Conservation (phyloP, 148 eudicot species). For the Persicaria maculosa region DNA sequence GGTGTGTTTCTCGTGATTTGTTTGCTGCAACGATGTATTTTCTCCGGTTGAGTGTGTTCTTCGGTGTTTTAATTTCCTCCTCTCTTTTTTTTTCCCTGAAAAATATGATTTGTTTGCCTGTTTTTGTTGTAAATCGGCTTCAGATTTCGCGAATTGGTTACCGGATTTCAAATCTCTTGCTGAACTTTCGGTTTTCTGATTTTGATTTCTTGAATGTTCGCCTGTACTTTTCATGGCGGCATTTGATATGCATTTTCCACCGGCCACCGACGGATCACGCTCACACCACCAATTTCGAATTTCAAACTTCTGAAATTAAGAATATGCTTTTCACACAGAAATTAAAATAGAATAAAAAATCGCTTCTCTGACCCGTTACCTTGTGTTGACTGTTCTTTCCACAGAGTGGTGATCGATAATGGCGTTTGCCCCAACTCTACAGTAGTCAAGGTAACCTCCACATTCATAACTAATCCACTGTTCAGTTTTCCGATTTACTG, state of each 20-base stretch:
- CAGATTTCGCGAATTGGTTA: too few species aligned
- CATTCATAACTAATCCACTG: neutral
- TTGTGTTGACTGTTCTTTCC: slow-evolving; percentile 2
- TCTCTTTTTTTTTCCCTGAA: neutral
- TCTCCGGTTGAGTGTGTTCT: neutral
- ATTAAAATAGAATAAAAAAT: too few species aligned
- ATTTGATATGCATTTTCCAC: neutral
- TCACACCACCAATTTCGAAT: slow-evolving; percentile 5
- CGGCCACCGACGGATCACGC: neutral
- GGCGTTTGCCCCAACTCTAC: slow-evolving; percentile 66
- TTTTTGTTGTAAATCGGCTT: too few species aligned
- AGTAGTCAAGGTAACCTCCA: slow-evolving; percentile 59
- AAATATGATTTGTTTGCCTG: neutral
- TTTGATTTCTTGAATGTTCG: neutral
- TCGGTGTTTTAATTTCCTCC: neutral
- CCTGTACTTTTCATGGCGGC: neutral
- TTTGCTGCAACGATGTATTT: too few species aligned
- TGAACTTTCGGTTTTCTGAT: neutral
- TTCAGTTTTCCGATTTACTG: neutral
- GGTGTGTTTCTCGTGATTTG: slow-evolving; percentile 28
- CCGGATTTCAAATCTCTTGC: neutral
- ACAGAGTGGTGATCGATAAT: slow-evolving; percentile 88
- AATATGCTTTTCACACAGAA: neutral
- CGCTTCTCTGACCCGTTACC: slow-evolving; percentile 7
- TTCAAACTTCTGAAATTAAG: neutral